These are phyloP conservation scores for Arachnopeziza araneosa DNA, from an alignment of 2,329 filamentous ascomycete species.

Conservation along the genomic window DNA sequence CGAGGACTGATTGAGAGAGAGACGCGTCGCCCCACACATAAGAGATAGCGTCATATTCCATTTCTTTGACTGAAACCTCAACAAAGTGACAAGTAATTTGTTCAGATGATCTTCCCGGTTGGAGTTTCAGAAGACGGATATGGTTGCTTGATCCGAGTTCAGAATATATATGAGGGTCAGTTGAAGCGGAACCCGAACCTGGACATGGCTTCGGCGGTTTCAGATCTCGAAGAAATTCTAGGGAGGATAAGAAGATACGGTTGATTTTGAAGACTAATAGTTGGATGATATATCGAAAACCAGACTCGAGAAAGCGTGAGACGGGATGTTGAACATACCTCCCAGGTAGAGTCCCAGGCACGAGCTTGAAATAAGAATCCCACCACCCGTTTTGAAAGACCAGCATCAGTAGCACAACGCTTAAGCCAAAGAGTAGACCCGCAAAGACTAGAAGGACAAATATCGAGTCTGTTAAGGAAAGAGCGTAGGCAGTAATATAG, in stretches of 20 bases:
- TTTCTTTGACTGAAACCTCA: neutral
- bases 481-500: neutral
- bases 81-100: neutral
- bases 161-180: neutral
- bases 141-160: neutral
- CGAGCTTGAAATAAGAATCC: neutral
- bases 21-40: constrained; percentile 1
- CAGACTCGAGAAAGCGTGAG: neutral
- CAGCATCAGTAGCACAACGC: neutral
- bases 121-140: neutral
- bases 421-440: neutral
- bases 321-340: neutral
- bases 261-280: neutral
- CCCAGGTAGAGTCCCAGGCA: neutral
- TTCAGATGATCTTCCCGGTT: neutral
- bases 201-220: neutral
- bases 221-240: neutral
- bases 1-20: neutral
- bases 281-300: neutral
- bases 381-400: neutral
- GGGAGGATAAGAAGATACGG: neutral
- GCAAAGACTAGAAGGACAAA: neutral
- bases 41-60: neutral
- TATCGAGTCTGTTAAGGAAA: neutral
- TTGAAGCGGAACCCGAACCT: neutral